phyloP scores from a whole-genome alignment of 1,284 basidiomycete genomes.

The Afroboletus lepidellus region DNA sequence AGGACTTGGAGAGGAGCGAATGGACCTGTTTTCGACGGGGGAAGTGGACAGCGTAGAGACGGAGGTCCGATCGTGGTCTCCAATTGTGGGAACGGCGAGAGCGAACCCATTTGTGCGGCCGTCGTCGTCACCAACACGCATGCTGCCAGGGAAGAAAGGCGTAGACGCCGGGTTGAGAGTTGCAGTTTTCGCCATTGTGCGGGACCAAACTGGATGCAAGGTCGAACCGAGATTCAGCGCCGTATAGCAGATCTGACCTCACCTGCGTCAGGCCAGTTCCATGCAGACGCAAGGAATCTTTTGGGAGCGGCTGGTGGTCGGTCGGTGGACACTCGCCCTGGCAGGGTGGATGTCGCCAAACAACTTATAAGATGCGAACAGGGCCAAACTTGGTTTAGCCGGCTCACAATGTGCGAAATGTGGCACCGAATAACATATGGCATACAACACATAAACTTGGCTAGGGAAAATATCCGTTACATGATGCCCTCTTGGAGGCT shows the following conservation, averaged over 20 bases:
- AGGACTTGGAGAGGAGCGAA: constrained; percentile 69
- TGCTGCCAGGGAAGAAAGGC: constrained; percentile 75
- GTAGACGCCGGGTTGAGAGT: constrained; percentile 76
- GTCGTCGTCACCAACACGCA: constrained; percentile 56
- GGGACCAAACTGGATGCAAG: constrained; percentile 19
- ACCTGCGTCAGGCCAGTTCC: constrained; percentile 32
- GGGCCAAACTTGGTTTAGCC: constrained; percentile 20
- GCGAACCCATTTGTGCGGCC: constrained; percentile 39
- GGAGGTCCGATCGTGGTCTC: constrained; percentile 56
- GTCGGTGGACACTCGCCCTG: constrained; percentile 8
- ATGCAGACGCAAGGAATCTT: constrained; percentile 18
- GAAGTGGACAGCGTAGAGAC: constrained; percentile 57
- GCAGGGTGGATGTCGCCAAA: constrained; percentile 19
- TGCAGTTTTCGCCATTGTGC: constrained; percentile 68
- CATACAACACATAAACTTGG: constrained; percentile 10
- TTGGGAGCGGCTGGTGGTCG: neutral
- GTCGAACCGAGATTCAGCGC: constrained; percentile 6
- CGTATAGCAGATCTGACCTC: constrained; percentile 9
- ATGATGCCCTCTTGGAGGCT: constrained; percentile 23
- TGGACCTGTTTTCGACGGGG: constrained; percentile 62
- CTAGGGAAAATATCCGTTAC: constrained; percentile 6
- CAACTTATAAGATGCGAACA: constrained; percentile 14
- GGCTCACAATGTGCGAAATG: constrained; percentile 32
- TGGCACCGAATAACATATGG: constrained; percentile 19
- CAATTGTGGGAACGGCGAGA: constrained; percentile 47